Percentiles rank a stretch among this genome's conserved stretches.
phyloP scores from a whole-genome alignment of 306 rosid species.

The Herpetospermum pedunculosum region DNA sequence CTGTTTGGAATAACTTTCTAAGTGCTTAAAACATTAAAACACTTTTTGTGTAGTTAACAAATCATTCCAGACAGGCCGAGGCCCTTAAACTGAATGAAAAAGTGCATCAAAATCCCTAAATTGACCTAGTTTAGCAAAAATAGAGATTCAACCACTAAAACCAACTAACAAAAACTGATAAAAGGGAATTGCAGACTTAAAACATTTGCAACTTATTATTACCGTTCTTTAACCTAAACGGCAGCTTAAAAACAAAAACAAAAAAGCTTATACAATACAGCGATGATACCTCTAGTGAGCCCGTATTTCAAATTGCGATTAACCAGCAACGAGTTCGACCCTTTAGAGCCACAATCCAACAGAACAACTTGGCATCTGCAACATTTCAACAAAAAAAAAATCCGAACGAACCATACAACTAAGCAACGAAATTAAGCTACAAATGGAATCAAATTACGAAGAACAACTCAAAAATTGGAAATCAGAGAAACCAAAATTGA shows the following conservation, averaged over 20 bases:
- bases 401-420: not conserved
- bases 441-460: not conserved
- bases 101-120: not conserved
- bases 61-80: no score
- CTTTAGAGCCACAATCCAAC: conserved; percentile 23
- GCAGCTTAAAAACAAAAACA: not conserved
- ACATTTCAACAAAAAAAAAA: not conserved
- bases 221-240: not conserved
- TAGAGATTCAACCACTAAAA: not conserved
- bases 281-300: conserved; percentile 20
- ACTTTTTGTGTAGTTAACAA: no score
- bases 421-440: not conserved
- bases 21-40: no score
- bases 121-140: not conserved
- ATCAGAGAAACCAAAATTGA: not conserved
- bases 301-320: conserved; percentile 29
- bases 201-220: not conserved
- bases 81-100: conserved; percentile 2
- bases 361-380: conserved; percentile 44
- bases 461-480: not conserved
- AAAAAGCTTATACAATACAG: not conserved
- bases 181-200: not conserved
- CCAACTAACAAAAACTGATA: not conserved
- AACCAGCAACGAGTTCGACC: conserved; percentile 17
- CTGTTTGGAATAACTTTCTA: no score